Evolutionary conservation across 257 asterid genomes (phyloP), one percentile per base, ranked within the genome.

Genomic region (Apocynum venetum): DNA sequence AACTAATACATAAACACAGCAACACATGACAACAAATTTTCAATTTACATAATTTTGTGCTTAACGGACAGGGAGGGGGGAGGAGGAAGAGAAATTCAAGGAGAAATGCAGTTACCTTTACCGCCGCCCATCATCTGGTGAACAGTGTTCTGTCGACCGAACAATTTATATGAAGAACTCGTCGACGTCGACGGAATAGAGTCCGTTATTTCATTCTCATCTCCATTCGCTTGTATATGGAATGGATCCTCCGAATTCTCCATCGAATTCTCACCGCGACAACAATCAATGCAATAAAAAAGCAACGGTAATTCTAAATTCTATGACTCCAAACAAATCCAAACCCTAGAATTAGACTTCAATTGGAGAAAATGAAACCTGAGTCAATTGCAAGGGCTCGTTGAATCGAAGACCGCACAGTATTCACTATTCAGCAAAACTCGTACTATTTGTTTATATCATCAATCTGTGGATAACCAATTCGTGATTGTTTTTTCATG

Each of bases 111-210:
- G 60, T 81, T 87, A 94, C 97, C 96, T 91, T 81, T 91, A 73
- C 92, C 93, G 59, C 96, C 93, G 52, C 97, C 96, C 89, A 82
- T 89, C 84, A 91, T 82, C 77, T 88, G 97, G 84, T 91, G 96
- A 78, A 89, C 93, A 51, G 90, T 65, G 55, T 83, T 80, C 75
- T 81, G 88, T 41, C 89, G 88, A 76, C 88, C 91, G 75, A 85
- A 84, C 80, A 85, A 80, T 74, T 80, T 87, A 84, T 88, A 85
- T 4, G 93, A 73, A 51, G 93, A 89, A 41, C 71, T 77, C 69
- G 83, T 6, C 14, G 86, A 82, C 48, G 86, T 77, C 55, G 86
- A 73, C 52, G 84, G 78, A 17, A 67, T 36, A 36, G 60, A 31
- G 49, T 71, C 85, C 72, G 73, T 83, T 71, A 82, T 86, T 69